Evolutionary conservation across 345 rosid species (phyloP).

Genomic region (Psidium guajava): DNA sequence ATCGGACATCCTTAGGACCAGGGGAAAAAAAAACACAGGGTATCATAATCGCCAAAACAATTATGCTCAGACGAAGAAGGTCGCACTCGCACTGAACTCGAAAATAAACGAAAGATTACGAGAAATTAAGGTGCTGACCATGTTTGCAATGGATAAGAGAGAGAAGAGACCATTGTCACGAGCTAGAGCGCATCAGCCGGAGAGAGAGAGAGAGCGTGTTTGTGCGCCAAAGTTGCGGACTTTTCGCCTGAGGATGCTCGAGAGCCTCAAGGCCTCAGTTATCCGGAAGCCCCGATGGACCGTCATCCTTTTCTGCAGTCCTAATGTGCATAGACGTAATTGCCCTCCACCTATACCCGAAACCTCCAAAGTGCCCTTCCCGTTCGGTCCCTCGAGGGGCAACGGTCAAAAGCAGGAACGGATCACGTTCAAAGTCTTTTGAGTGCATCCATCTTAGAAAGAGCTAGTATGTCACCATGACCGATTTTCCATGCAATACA

Average conservation of each 20-base stretch:
- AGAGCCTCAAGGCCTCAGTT: neutral
- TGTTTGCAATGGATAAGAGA: slow-evolving; percentile 47
- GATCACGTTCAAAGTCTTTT: no score
- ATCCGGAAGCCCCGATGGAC: neutral
- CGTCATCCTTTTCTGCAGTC: neutral
- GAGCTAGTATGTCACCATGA: no score
- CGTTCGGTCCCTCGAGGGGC: no score
- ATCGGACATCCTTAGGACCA: neutral
- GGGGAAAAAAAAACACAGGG: neutral
- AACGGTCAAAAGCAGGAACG: no score
- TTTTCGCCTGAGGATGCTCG: neutral
- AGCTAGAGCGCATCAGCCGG: neutral
- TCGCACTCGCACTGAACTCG: neutral
- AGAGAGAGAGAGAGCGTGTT: neutral
- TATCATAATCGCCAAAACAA: neutral
- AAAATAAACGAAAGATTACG: neutral
- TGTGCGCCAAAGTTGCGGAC: neutral
- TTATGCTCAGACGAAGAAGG: neutral
- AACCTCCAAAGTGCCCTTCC: neutral
- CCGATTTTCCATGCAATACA: no score
- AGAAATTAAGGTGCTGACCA: slow-evolving; percentile 21
- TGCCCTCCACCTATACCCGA: neutral
- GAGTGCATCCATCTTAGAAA: no score
- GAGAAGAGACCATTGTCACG: slow-evolving; percentile 51
- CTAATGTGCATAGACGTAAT: neutral